Evolutionary conservation across 2,329 filamentous ascomycete species (phyloP), one percentile per base, ranked within the genome.

Genomic region (Fusarium secorum): DNA sequence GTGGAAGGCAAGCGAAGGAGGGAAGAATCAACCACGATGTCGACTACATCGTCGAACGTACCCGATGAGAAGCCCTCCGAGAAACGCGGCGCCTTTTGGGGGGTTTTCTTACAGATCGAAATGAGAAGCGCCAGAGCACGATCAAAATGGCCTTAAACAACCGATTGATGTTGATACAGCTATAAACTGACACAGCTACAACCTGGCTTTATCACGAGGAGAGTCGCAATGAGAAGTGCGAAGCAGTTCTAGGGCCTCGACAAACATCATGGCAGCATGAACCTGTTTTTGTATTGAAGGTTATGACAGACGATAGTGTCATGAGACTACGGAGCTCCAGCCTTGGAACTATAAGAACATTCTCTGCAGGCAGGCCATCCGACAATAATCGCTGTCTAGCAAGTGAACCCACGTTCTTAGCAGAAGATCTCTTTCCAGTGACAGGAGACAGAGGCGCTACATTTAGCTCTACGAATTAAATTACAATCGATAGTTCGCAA

Each of bases 161-260:
- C n/a, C n/a, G n/a, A n/a, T n/a, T n/a, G n/a, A n/a, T n/a, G n/a
- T n/a, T n/a, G n/a, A n/a, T n/a, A n/a, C n/a, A 38, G 11, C 36
- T n/a, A n/a, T 38, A n/a, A n/a, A 38, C 36, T 38, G 7, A 39
- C 18, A 39, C 4, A 39, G n/a, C 7, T 38, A 39, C 13, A 39
- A 6, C 36, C 20, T 39, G 5, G 13, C 5, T 39, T 6, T 15
- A 0, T 8, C 11, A 0, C 20, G 5, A 14, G 18, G 36, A 39
- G 20, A 20, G 20, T 2, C 20, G 14, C 8, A 5, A 39, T 39
- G 36, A 39, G 20, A 39, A 39, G 3, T 39, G 3, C 3, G 14
- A 39, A n/a, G 20, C 13, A 39, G 36, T 38, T 3, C 13, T 5
- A 14, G 20, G 20, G 13, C 20, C 13, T 39, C 20, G 13, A 5